Evolutionary conservation across 2,329 filamentous ascomycete genomes (phyloP), one percentile per base, ranked within the genome.

Genomic region (Aureobasidium sp.): DNA sequence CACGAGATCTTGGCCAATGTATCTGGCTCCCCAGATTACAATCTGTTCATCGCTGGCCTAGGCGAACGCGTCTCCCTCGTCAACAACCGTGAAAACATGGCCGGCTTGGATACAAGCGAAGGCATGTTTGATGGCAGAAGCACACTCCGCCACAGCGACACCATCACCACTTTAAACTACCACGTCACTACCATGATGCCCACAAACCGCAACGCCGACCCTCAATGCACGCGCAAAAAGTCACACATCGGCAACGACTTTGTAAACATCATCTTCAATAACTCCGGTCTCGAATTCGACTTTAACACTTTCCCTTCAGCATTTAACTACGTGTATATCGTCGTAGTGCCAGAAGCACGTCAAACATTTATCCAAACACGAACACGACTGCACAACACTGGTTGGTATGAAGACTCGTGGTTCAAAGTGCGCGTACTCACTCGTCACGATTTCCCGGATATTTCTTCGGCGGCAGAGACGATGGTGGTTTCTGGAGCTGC

Each of bases 131-230:
- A 99, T 73, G 94, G 94, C 36, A 84, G 92, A 69, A 91, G 89
- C 73, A 91, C 92, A 0, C 92, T 93, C 71, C 93, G 90, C 70
- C 99, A 94, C 92, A 89, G 92, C 64, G 94, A 97, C 72, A 84
- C 92, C 47, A 91, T 97, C 63, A 94, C 92, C 5, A 94, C 97
- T 73, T 89, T 99, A 48, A 88, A 97, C 34, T 99, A 95, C 75
- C 94, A 97, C 72, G 87, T 97, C 61, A 91, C 90, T 5, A 99
- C 93, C 4, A 92, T 97, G 81, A 99, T 99, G 94, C 94, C 94
- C 1, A 96, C 91, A 10, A 84, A 95, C 71, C 78, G 87, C 15
- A 85, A 91, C 60, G 82, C 84, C 34, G 92, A 96, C 69, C 84
- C 88, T 10, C 82, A 85, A 65, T 91, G 88, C 27, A 67, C 66